phyloP scores from a whole-genome alignment of 495 filamentous ascomycete species.

The Hypoxylon subgilvum region DNA sequence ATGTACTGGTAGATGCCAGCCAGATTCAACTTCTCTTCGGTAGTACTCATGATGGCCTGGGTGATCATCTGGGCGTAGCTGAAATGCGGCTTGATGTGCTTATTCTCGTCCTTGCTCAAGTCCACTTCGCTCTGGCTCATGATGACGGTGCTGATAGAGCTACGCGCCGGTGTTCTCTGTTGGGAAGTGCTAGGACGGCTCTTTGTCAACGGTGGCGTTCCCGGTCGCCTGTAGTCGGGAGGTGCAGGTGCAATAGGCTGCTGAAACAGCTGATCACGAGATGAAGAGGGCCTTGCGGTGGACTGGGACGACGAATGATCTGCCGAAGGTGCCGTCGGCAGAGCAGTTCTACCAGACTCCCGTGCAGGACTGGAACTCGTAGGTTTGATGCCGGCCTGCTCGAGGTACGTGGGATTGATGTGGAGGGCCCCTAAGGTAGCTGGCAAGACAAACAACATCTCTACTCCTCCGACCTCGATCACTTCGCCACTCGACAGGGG shows the following conservation, averaged over 20 bases:
- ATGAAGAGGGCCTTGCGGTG: slow-evolving; percentile 24
- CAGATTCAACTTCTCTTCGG: slow-evolving; percentile 84
- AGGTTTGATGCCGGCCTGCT: slow-evolving; percentile 53
- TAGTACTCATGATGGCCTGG: slow-evolving; percentile 84
- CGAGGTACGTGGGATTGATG: slow-evolving; percentile 62
- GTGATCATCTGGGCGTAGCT: slow-evolving; percentile 98
- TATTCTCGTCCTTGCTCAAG: slow-evolving; percentile 78
- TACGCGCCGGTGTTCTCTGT: slow-evolving; percentile 52
- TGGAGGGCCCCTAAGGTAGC: slow-evolving; percentile 59
- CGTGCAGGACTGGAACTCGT: slow-evolving; percentile 32
- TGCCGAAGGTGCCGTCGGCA: slow-evolving; percentile 57
- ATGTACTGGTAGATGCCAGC: slow-evolving; percentile 93
- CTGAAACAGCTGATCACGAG: slow-evolving; percentile 44
- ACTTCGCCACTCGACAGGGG: slow-evolving; percentile 81
- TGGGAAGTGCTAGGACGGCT: slow-evolving; percentile 41
- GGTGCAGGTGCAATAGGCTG: slow-evolving; percentile 71
- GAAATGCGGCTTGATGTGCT: slow-evolving; percentile 90
- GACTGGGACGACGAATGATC: slow-evolving; percentile 44
- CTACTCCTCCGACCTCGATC: slow-evolving; percentile 85
- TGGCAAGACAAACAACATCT: slow-evolving; percentile 99
- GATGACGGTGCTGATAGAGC: slow-evolving; percentile 51
- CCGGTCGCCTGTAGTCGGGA: slow-evolving; percentile 70
- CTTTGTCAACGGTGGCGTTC: slow-evolving; percentile 65
- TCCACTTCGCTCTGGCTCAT: slow-evolving; percentile 69
- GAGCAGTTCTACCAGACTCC: slow-evolving; percentile 42